phyloP scores from a whole-genome alignment of 768 basidiomycete genomes.

The Trametes punicea region DNA sequence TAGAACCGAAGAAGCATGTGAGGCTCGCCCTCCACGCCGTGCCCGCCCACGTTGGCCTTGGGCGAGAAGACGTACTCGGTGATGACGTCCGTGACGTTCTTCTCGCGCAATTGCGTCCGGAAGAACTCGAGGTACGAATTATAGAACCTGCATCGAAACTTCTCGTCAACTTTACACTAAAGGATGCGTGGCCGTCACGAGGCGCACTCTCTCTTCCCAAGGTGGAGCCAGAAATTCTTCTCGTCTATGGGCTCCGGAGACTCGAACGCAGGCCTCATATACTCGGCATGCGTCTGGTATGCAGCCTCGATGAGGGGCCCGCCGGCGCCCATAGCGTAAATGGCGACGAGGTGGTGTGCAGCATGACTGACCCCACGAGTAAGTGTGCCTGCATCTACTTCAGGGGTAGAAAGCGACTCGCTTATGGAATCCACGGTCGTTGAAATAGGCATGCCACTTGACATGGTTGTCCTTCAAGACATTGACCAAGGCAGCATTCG shows the following conservation, averaged over 20 bases:
- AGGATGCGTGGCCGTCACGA: neutral
- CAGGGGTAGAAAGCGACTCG: constrained; percentile 25
- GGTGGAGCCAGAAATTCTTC: constrained; percentile 50
- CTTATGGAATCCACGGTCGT: constrained; percentile 50
- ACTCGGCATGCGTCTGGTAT: constrained; percentile 39
- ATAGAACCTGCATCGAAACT: constrained; percentile 46
- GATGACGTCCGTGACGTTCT: constrained; percentile 44
- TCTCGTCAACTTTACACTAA: neutral
- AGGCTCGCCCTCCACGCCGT: constrained; percentile 34
- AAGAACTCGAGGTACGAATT: constrained; percentile 59
- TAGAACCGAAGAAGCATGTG: constrained; percentile 57
- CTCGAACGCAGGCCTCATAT: constrained; percentile 36
- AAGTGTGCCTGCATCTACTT: too few relatives aligned
- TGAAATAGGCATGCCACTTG: constrained; percentile 48
- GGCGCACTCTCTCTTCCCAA: constrained; percentile 53
- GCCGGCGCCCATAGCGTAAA: constrained; percentile 58
- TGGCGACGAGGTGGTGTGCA: constrained; percentile 18
- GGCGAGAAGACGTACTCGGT: constrained; percentile 61
- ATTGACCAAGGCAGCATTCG: constrained; percentile 28
- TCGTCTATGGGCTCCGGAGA: constrained; percentile 46
- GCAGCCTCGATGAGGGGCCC: constrained; percentile 39
- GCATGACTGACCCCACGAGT: neutral
- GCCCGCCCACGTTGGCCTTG: constrained; percentile 22
- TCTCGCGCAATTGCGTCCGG: constrained; percentile 35
- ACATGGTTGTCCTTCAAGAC: constrained; percentile 48